Evolutionary conservation across 768 basidiomycete genomes (phyloP), one percentile per base, ranked within the genome.

Genomic region (Saitozyma sp.): DNA sequence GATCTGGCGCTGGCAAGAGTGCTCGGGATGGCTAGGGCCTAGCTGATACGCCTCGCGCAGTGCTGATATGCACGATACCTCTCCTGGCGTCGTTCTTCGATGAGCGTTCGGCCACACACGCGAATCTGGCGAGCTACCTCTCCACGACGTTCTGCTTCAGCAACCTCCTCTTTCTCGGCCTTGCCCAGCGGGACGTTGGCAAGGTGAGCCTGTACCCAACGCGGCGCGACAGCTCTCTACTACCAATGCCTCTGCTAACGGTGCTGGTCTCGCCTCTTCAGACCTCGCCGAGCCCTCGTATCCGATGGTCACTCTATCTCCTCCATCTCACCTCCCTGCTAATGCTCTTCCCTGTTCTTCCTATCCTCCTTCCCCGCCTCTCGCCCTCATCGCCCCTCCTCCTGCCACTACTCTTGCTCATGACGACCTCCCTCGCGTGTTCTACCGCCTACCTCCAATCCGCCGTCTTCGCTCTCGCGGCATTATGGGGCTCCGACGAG

Each of bases 61-160:
- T 87, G 0, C 82, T 93, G 73, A 92, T 96, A 29, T 95, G 90
- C 40, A 91, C 89, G 0, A 87, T 87, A 52, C 87, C 92, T 0
- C 91, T 88, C 76, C 91, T 95, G 76, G 76, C 88, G 40, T 85
- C 89, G 0, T 83, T 90, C 59, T 78, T 95, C 43, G 83, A 80
- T 3, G 39, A 58, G 9, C 84, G 82, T 17, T 88, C 90, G 2
- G 76, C 85, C 0, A 68, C 88, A 17, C 81, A 83, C 60, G 74
- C 83, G 14, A 84, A 85, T 9, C 89, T 91, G 65, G 82, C 84
- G 59, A 88, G 89, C 10, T 89, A 86, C 70, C 80, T 90, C 52
- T 84, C 88, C 9, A 84, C 84, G 7, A 80, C 83, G 3, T 88
- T 67, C 59, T 91, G 87, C 4, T 80, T 85, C 16, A 81, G 85